Conservation (phyloP, 1,284 basidiomycete species). For the Papiliotrema flavescens region DNA sequence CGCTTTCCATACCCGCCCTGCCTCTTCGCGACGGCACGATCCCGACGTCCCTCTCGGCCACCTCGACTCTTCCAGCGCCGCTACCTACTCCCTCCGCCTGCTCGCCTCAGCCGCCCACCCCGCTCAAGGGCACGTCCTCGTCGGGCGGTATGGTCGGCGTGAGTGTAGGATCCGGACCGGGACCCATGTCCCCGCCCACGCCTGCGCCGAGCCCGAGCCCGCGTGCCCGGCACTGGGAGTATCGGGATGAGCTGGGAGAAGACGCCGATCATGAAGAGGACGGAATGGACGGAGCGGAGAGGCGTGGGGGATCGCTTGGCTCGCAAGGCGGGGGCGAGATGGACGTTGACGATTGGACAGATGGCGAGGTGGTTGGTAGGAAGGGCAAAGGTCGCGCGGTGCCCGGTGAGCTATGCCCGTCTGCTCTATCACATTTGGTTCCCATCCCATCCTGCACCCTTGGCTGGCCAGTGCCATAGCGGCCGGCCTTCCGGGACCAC, state of each 20-base stretch:
- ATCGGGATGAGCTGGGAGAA: constrained; percentile 4
- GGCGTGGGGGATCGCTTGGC: not conserved
- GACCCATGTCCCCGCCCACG: constrained; percentile 20
- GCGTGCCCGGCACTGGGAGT: constrained; percentile 11
- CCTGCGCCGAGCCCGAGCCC: constrained; percentile 33
- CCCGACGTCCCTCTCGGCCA: not conserved
- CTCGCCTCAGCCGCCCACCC: not conserved
- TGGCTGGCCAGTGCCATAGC: too few relatives aligned
- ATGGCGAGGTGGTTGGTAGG: too few relatives aligned
- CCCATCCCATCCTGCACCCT: too few relatives aligned
- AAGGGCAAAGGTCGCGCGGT: too few relatives aligned
- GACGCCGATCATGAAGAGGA: not conserved
- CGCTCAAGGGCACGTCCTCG: not conserved
- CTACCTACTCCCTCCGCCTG: not conserved
- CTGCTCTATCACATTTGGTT: too few relatives aligned
- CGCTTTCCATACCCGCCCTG: not conserved
- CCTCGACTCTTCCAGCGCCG: not conserved
- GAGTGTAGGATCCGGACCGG: not conserved
- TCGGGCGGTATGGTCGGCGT: too few relatives aligned
- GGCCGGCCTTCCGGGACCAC: too few relatives aligned
- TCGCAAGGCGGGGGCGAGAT: not conserved
- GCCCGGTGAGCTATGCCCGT: too few relatives aligned
- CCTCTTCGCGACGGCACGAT: not conserved
- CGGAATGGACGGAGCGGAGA: not conserved
- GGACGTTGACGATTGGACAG: not conserved